A percentile compares a stretch with the other conserved stretches of the same genome.
phyloP scores from a whole-genome alignment of 2,329 filamentous ascomycete species.

The Pseudocercospora vitis region DNA sequence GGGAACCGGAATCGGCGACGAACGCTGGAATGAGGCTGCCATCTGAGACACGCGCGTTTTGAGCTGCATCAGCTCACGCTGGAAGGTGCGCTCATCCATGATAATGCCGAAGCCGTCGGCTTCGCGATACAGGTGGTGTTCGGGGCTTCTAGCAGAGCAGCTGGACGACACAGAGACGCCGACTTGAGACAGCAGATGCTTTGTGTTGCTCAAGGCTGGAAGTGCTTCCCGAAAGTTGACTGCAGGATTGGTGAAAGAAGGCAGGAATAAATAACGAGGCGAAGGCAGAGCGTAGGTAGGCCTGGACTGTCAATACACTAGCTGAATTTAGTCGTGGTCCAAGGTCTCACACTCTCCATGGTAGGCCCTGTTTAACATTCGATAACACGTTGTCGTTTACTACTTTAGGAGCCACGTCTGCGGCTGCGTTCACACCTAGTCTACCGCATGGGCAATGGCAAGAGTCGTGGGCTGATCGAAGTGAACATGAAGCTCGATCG shows the following conservation, averaged over 20 bases:
- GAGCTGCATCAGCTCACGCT: conserved; percentile 28
- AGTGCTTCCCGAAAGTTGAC: not conserved
- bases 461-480: not conserved
- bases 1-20: conserved; percentile 4
- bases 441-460: too few relatives aligned
- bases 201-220: not conserved
- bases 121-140: not conserved
- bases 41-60: conserved; percentile 29
- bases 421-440: too few relatives aligned
- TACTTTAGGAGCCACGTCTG: too few relatives aligned
- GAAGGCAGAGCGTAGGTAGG: not conserved
- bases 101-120: not conserved
- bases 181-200: not conserved
- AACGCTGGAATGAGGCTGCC: conserved; percentile 17
- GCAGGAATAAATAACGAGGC: not conserved
- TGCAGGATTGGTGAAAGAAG: not conserved
- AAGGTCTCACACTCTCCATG: too few relatives aligned
- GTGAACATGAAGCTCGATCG: not conserved
- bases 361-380: too few relatives aligned
- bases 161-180: not conserved
- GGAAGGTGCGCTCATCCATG: conserved; percentile 33
- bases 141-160: not conserved
- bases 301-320: too few relatives aligned
- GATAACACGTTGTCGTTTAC: too few relatives aligned
- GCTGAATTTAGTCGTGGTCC: not conserved